Percentiles rank a stretch among this genome's conserved stretches.
These are phyloP conservation scores for Trichoderma sp. DNA, from an alignment of 2,329 filamentous ascomycete species.

Conservation along the genomic window DNA sequence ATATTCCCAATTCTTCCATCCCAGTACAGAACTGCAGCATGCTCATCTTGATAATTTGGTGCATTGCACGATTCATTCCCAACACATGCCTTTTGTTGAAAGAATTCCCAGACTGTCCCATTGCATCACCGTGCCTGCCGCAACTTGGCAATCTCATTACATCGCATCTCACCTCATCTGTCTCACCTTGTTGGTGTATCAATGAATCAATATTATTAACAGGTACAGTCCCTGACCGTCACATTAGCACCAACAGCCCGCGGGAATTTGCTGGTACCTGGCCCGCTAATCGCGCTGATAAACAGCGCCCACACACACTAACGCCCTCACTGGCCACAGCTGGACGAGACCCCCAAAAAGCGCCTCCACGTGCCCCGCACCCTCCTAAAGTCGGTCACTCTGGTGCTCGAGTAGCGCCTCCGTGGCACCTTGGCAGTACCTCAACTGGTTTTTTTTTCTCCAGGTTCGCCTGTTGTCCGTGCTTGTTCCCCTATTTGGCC, in stretches of 20 bases:
- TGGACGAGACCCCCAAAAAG: not conserved
- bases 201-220: not conserved
- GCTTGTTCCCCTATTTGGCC: conserved; percentile 12
- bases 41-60: not conserved
- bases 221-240: too few relatives aligned
- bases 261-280: conserved; percentile 12
- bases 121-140: conserved; percentile 5
- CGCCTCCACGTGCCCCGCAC: conserved; percentile 19
- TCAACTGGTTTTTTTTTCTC: not conserved
- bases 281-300: conserved; percentile 9
- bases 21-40: not conserved
- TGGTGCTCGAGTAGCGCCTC: not conserved
- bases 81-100: not conserved
- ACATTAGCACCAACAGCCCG: not conserved
- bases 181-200: not conserved
- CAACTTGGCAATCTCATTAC: not conserved
- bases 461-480: not conserved
- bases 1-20: too few relatives aligned
- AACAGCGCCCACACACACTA: not conserved
- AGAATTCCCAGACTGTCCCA: not conserved
- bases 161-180: not conserved
- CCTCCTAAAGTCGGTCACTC: conserved; percentile 1
- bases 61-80: not conserved
- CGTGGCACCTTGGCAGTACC: not conserved
- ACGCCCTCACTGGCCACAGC: not conserved